Evolutionary conservation across 129 eudicot species (phyloP), one percentile per base, ranked within the genome.

Genomic region (Flaveria trinervia): DNA sequence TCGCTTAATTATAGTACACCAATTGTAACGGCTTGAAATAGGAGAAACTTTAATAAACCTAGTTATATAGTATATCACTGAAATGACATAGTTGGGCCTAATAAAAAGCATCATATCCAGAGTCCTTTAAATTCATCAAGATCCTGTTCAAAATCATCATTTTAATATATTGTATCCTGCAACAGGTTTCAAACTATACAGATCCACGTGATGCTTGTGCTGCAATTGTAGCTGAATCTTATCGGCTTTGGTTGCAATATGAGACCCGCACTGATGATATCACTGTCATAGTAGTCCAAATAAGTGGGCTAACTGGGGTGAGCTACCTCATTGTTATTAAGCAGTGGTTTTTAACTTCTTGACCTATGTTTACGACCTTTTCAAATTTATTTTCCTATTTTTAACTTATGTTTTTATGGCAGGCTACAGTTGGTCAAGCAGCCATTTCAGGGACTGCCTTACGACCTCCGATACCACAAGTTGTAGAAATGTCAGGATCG

Each of bases 151-250:
- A 57, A 56, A 76, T 78, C 25, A 26, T 50, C 57, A 9, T 72
- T 65, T 71, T 72, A 73, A 74, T 52, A 43, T 36, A 25, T 14
- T 50, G 50, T 61, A 52, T 75, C 30, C 20, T 68, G 57, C 50
- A 36, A 48, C 41, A 95, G 99, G 99, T 95, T 60, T 88, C 89
- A 78, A 88, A 73, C 68, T 80, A 80, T 72, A 91, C 89, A 68
- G 99, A 95, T 80, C 99, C 99, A 6, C 99, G 96, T 78, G 99
- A 95, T 89, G 99, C 99, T 72, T 95, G 99, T 88, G 97, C 97
- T 69, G 99, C 97, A 75, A 91, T 95, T 83, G 99, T 95, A 75
- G 99, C 99, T 46, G 99, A 95, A 84, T 91, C 99, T 54, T 95
- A 95, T 82, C 96, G 99, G 39, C 92, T 91, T 50, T 95, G 99